Percentiles rank a stretch among this genome's conserved stretches.
These are phyloP conservation scores for Dactylellina parvicollis DNA, from an alignment of 2,329 filamentous ascomycete species.

Conservation along the genomic window DNA sequence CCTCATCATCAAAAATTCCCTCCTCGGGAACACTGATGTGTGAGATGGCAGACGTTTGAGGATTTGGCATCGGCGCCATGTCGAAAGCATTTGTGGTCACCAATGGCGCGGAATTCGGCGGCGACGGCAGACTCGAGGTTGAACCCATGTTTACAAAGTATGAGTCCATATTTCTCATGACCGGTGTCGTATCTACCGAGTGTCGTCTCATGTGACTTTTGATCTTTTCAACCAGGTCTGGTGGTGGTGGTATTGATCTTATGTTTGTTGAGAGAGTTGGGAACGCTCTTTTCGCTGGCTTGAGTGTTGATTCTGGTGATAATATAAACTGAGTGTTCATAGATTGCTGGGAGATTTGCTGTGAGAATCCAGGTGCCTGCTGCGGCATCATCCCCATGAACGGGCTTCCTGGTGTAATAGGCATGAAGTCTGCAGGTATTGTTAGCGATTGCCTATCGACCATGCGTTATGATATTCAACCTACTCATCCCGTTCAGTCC, in stretches of 20 bases:
- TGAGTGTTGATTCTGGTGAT: constrained; percentile 41
- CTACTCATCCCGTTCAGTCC: constrained; percentile 49
- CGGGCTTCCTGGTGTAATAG: constrained; percentile 46
- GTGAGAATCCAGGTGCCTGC: constrained; percentile 38
- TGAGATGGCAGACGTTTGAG: constrained; percentile 55
- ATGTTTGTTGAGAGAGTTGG: constrained; percentile 47
- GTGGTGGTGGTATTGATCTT: constrained; percentile 43
- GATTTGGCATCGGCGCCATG: constrained; percentile 57
- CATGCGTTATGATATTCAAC: constrained; percentile 1
- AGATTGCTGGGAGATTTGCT: constrained; percentile 45
- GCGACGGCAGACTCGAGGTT: constrained; percentile 55
- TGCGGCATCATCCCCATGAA: constrained; percentile 41
- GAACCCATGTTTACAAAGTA: constrained; percentile 49
- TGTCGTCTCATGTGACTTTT: constrained; percentile 51
- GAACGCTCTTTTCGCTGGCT: constrained; percentile 40
- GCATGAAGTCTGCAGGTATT: constrained; percentile 30
- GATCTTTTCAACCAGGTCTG: constrained; percentile 45
- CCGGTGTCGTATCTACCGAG: constrained; percentile 45
- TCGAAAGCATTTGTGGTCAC: constrained; percentile 57
- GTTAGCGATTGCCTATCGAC: constrained; percentile 6
- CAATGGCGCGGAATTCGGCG: constrained; percentile 55
- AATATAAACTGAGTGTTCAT: constrained; percentile 43
- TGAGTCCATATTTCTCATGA: constrained; percentile 42
- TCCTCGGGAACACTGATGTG: constrained; percentile 55
- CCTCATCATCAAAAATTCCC: constrained; percentile 53